Conservation (phyloP, 345 rosid genomes). For the Heritiera littoralis region DNA sequence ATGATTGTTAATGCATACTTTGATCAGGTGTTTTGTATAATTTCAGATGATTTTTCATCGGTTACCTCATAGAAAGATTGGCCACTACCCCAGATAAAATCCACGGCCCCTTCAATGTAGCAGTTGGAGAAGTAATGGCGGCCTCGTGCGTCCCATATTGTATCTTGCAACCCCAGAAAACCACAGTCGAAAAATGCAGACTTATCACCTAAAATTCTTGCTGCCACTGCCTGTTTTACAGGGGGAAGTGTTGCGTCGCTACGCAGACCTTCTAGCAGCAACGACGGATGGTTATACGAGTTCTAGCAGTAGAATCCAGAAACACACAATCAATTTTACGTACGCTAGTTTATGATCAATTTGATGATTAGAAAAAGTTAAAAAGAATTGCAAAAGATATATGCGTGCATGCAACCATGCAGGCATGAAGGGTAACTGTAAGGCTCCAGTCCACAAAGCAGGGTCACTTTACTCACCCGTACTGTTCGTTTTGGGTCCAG, state of each 20-base stretch:
- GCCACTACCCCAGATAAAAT: constrained; percentile 57
- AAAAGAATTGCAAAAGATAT: too few species aligned
- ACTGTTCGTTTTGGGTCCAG: too few species aligned
- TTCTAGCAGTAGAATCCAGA: constrained; percentile 34
- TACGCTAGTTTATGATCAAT: too few species aligned
- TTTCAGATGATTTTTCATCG: background rate
- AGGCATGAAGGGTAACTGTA: too few species aligned
- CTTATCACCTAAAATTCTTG: constrained; percentile 49
- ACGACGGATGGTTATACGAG: constrained; percentile 33
- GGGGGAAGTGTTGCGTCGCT: background rate
- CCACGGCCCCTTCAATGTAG: constrained; percentile 58
- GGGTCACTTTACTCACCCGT: too few species aligned
- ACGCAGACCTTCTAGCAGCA: background rate
- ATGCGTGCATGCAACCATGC: too few species aligned
- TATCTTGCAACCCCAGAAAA: constrained; percentile 63
- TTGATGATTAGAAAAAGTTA: too few species aligned
- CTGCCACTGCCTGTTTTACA: constrained; percentile 46
- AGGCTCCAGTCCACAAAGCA: too few species aligned
- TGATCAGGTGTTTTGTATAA: background rate
- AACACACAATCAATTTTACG: background rate
- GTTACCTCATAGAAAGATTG: constrained; percentile 59
- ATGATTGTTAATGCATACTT: background rate
- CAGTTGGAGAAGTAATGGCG: constrained; percentile 49
- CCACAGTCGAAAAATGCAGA: constrained; percentile 47
- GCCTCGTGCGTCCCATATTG: constrained; percentile 51